Percentiles rank a stretch among this genome's conserved stretches.
These are phyloP conservation scores for Triticum dicoccoides DNA, from an alignment of 176 grass and related monocot species.

Conservation along the genomic window DNA sequence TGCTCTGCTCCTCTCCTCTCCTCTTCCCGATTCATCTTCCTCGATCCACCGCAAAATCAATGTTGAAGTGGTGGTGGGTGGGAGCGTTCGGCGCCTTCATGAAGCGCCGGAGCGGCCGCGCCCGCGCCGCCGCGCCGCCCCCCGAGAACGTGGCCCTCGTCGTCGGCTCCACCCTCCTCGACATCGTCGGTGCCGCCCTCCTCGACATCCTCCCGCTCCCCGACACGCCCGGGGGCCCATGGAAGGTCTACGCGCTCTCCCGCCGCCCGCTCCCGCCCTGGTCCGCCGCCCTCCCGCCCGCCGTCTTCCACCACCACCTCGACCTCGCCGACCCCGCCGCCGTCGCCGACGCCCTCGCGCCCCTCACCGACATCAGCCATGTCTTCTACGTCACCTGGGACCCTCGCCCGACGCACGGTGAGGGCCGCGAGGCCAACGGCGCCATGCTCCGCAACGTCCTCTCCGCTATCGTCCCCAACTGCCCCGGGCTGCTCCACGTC, in stretches of 20 bases:
- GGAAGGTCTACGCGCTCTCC: constrained; percentile 82
- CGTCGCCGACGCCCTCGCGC: no score
- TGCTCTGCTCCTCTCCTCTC: neutral
- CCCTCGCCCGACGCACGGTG: no score
- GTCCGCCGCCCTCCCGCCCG: no score
- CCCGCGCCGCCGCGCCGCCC: neutral
- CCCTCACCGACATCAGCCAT: no score
- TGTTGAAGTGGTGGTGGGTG: constrained; percentile 87
- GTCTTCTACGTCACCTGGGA: no score
- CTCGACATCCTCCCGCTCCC: constrained; percentile 64
- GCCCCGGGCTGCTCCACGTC: constrained; percentile 23
- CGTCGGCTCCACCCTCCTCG: constrained; percentile 42
- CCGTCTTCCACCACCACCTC: no score
- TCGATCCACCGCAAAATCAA: neutral
- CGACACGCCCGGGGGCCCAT: constrained; percentile 52
- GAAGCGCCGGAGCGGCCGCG: constrained; percentile 34
- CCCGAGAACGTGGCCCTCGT: constrained; percentile 47
- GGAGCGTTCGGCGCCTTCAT: constrained; percentile 62
- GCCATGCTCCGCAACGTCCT: no score
- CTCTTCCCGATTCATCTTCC: neutral
- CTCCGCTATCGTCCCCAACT: no score
- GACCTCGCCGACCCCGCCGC: no score
- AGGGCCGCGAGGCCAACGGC: no score
- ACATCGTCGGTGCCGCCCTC: constrained; percentile 61
- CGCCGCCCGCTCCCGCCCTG: constrained; percentile 44